Evolutionary conservation across 495 filamentous ascomycete genomes (phyloP).

Genomic region (Glarea lozoyensis): DNA sequence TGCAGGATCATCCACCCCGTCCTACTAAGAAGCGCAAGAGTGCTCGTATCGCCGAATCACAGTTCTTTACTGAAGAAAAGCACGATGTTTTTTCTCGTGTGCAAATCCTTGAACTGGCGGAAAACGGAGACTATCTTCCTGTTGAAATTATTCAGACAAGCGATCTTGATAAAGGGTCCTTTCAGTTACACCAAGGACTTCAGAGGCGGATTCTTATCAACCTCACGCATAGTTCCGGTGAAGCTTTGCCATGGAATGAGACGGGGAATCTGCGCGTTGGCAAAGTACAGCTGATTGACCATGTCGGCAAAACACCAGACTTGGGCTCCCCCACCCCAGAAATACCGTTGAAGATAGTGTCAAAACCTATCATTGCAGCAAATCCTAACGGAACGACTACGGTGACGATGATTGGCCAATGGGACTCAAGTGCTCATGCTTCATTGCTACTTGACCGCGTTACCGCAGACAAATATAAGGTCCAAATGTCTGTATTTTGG

Average conservation of each 20-base stretch:
- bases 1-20: constrained; percentile 61
- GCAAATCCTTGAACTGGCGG: constrained; percentile 83
- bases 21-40: constrained; percentile 50
- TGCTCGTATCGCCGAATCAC: constrained; percentile 75
- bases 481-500: constrained; percentile 81
- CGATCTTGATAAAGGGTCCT: constrained; percentile 74
- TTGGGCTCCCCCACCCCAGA: constrained; percentile 61
- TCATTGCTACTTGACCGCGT: constrained; percentile 84
- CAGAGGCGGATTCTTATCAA: constrained; percentile 83
- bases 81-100: constrained; percentile 86
- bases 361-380: constrained; percentile 63
- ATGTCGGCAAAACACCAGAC: constrained; percentile 75
- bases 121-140: constrained; percentile 82
- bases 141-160: constrained; percentile 85
- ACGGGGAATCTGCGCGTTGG: constrained; percentile 67
- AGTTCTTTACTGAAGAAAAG: constrained; percentile 86
- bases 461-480: constrained; percentile 82
- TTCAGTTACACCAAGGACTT: constrained; percentile 91
- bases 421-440: constrained; percentile 90
- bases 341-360: constrained; percentile 64
- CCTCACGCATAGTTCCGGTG: constrained; percentile 80
- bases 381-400: constrained; percentile 90
- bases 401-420: constrained; percentile 77
- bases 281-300: constrained; percentile 71
- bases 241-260: constrained; percentile 79